Percentiles rank a stretch among this genome's conserved stretches.
These are phyloP conservation scores for Claviceps sp. DNA, from an alignment of 2,329 filamentous ascomycete species.

Conservation along the genomic window DNA sequence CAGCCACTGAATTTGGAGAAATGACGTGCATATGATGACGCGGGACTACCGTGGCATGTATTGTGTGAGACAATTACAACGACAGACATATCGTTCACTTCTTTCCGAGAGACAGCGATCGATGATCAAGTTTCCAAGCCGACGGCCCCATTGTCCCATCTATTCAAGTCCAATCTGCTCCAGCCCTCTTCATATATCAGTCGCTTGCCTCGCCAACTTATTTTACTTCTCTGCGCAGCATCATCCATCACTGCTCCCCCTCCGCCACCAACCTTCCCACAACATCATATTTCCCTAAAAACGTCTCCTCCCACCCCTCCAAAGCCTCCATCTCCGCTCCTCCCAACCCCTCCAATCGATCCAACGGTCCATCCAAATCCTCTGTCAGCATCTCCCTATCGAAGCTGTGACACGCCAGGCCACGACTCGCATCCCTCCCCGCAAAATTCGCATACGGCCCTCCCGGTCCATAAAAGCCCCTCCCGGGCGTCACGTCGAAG, in stretches of 20 bases:
- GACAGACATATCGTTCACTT: too few relatives aligned
- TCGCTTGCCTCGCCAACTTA: not conserved
- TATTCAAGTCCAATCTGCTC: too few relatives aligned
- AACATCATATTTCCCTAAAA: conserved; percentile 87
- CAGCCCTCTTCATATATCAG: not conserved
- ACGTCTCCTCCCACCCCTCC: conserved; percentile 85
- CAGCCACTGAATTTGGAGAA: too few relatives aligned
- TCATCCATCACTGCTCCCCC: conserved; percentile 20
- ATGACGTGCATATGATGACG: too few relatives aligned
- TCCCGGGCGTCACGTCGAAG: conserved; percentile 77
- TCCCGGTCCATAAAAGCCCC: conserved; percentile 92
- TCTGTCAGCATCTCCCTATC: conserved; percentile 91
- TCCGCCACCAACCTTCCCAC: conserved; percentile 67
- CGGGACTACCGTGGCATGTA: too few relatives aligned
- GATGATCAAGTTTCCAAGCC: too few relatives aligned
- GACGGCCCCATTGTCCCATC: too few relatives aligned
- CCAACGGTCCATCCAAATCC: conserved; percentile 72
- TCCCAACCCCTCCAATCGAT: conserved; percentile 59
- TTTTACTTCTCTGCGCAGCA: not conserved
- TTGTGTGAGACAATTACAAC: too few relatives aligned
- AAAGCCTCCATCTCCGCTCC: conserved; percentile 70
- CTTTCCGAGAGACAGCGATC: too few relatives aligned
- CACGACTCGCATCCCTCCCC: conserved; percentile 77
- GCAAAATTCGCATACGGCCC: conserved; percentile 96
- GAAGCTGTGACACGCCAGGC: conserved; percentile 82